Evolutionary conservation across 192 early-diverging fungal genomes (phyloP), one percentile per base, ranked within the genome.

Genomic region (Powellomyces hirtus): DNA sequence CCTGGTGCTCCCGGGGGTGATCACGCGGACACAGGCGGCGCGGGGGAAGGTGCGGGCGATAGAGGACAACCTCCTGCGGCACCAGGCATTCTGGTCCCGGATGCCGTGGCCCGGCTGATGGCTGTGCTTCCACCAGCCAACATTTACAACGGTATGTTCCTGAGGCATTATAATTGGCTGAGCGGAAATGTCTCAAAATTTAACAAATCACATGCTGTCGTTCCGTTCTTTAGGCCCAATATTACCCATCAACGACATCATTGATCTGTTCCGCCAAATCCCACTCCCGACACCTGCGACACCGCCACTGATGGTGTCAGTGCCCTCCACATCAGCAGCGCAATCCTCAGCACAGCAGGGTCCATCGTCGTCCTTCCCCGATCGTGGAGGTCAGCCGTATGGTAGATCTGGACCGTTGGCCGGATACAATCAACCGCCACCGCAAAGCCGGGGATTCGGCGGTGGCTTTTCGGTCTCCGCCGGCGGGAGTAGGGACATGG

Each of bases 111-210:
- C 24, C 37, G 56, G 30, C 53, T 79, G 5, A 34, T 79, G 49
- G 56, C 66, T 16, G 38, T 68, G 20, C 42, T 79, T 13, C 77
- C 77, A 13, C 66, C 74, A 1, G 64, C 75, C 13, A 46, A 56
- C 16, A 55, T 56, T 26, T 79, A 79, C 64, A 73, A 77, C 50
- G 77, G 75, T 77, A 46, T 14, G 51, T 34, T 59, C 16, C n/a
- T n/a, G n/a, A n/a, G n/a, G n/a, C n/a, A n/a, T n/a, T n/a, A n/a
- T n/a, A n/a, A n/a, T n/a, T n/a, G n/a, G n/a, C n/a, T n/a, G n/a
- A n/a, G n/a, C n/a, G n/a, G n/a, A n/a, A n/a, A n/a, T n/a, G n/a
- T n/a, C n/a, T n/a, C n/a, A n/a, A n/a, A n/a, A n/a, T n/a, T n/a
- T n/a, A n/a, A n/a, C n/a, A n/a, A n/a, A n/a, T n/a, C n/a, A n/a